A percentile compares a stretch with the other conserved stretches of the same genome.
Conservation (phyloP, 2,329 filamentous ascomycete genomes). For the Diaporthe sp. region DNA sequence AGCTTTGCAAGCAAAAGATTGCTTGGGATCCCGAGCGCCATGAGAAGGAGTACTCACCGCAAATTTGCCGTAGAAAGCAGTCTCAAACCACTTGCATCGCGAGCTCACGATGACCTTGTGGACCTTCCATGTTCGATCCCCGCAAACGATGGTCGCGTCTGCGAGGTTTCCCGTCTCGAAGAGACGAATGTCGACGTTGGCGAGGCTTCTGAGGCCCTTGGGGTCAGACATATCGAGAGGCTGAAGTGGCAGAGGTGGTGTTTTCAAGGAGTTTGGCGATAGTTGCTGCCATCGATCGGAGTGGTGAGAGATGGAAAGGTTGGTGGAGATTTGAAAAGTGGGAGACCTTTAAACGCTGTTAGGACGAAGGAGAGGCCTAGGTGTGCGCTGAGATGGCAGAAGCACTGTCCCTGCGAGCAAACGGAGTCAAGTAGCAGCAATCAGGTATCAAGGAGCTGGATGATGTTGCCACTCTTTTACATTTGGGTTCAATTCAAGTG, state of each 20-base stretch:
- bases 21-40: accelerated
- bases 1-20: background rate
- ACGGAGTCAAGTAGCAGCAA: too few species aligned
- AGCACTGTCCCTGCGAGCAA: too few species aligned
- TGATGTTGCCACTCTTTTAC: background rate
- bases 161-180: background rate
- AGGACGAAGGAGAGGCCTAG: background rate
- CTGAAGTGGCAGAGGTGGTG: background rate
- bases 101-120: background rate
- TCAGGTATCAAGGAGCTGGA: background rate
- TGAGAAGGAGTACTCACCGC: background rate
- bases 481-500: too few species aligned
- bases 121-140: background rate
- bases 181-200: background rate
- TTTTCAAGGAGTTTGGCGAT: background rate
- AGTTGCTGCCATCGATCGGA: background rate
- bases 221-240: background rate
- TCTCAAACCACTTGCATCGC: background rate
- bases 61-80: background rate
- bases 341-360: background rate
- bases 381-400: background rate
- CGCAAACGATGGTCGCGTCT: background rate
- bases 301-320: background rate
- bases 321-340: background rate
- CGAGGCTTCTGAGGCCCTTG: accelerated